Percentiles rank a stretch among this genome's conserved stretches.
phyloP scores from a whole-genome alignment of 345 rosid species.

The Moringa oleifera region DNA sequence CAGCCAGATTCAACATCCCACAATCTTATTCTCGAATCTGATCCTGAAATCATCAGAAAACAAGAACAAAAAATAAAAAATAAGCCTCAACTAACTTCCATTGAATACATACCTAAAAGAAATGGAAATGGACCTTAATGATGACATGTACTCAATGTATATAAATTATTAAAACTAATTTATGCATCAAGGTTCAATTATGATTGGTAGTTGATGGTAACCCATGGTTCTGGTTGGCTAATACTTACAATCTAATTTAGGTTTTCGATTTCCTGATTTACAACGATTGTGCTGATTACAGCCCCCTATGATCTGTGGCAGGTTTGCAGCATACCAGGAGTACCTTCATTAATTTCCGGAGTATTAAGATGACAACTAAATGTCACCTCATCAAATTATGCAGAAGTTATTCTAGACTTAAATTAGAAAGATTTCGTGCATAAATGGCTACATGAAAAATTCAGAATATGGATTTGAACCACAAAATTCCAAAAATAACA shows the following conservation, averaged over 20 bases:
- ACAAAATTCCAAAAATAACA: neutral
- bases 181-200: neutral
- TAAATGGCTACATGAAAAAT: no score
- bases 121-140: no score
- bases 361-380: neutral
- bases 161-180: neutral
- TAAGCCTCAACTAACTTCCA: neutral
- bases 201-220: no score
- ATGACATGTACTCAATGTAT: neutral
- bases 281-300: no score
- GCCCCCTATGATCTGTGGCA: no score
- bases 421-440: neutral
- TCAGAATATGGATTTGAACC: neutral
- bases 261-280: no score
- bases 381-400: neutral
- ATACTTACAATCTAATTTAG: no score
- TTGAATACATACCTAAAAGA: no score
- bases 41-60: slow-evolving; percentile 38
- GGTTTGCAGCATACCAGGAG: no score
- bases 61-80: neutral
- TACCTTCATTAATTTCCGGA: no score
- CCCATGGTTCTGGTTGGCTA: no score
- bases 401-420: neutral
- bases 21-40: slow-evolving; percentile 89
- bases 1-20: slow-evolving; percentile 93